Evolutionary conservation across 1,284 basidiomycete species (phyloP).

Genomic region (Malassezia equina): DNA sequence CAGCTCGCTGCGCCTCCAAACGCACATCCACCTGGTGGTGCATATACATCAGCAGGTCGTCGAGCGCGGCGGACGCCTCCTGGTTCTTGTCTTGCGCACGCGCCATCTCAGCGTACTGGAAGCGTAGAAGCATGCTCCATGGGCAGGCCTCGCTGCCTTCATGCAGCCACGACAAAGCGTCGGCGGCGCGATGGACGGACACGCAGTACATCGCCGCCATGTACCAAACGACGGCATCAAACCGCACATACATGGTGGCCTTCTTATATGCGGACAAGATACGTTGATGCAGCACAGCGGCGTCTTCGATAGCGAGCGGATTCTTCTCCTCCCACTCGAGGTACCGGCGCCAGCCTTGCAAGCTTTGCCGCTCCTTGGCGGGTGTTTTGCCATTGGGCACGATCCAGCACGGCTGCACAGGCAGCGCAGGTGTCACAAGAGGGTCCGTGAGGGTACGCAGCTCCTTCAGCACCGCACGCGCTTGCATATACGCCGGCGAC

Average conservation of each 20-base stretch:
- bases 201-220: conserved; percentile 75
- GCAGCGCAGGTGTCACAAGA: conserved; percentile 32
- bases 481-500: conserved; percentile 83
- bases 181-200: conserved; percentile 66
- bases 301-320: conserved; percentile 80
- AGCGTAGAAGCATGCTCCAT: conserved; percentile 73
- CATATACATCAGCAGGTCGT: conserved; percentile 62
- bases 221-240: conserved; percentile 92
- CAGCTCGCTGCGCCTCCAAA: conserved; percentile 54
- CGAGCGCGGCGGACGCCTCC: conserved; percentile 50
- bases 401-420: conserved; percentile 33
- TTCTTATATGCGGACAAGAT: conserved; percentile 76
- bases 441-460: conserved; percentile 58
- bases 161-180: conserved; percentile 69
- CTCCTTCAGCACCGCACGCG: conserved; percentile 74
- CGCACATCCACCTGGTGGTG: conserved; percentile 64
- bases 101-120: conserved; percentile 73
- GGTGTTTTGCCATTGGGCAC: conserved; percentile 5
- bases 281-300: conserved; percentile 56
- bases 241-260: conserved; percentile 78
- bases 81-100: conserved; percentile 55
- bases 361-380: conserved; percentile 59
- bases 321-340: conserved; percentile 93
- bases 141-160: conserved; percentile 81
- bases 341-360: conserved; percentile 79